Conservation (phyloP, 306 rosid genomes). For the Rosa lucieae region DNA sequence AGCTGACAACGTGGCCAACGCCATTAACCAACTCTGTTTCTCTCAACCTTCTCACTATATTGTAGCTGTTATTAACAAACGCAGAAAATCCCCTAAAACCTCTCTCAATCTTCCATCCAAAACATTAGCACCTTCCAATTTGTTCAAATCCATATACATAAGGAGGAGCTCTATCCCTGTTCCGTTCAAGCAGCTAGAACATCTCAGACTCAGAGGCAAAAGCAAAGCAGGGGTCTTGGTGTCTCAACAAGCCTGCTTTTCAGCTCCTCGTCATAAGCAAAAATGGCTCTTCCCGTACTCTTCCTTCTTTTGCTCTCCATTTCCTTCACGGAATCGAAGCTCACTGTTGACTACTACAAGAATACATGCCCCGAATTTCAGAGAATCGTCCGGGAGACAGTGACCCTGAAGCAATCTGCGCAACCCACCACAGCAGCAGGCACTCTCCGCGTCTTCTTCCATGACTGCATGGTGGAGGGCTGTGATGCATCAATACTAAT, state of each 20-base stretch:
- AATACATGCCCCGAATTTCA: constrained; percentile 43
- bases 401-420: constrained; percentile 28
- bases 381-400: constrained; percentile 35
- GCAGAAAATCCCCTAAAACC: neutral
- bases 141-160: neutral
- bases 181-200: neutral
- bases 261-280: neutral
- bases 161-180: neutral
- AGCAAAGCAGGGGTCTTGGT: constrained; percentile 14
- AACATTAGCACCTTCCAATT: neutral
- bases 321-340: constrained; percentile 28
- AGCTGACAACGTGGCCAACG: neutral
- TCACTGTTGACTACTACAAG: constrained; percentile 38
- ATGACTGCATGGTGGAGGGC: constrained; percentile 51
- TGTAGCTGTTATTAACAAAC: neutral
- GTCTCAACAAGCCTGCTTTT: neutral
- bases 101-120: constrained; percentile 4
- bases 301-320: constrained; percentile 15
- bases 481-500: constrained; percentile 50
- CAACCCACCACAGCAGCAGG: constrained; percentile 51
- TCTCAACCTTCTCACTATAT: neutral
- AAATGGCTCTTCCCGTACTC: constrained; percentile 14
- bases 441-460: constrained; percentile 45
- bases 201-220: neutral
- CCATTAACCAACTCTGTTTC: constrained; percentile 4